These are phyloP conservation scores for Curvularia verruculosa DNA, from an alignment of 2,329 filamentous ascomycete genomes.

Conservation along the genomic window DNA sequence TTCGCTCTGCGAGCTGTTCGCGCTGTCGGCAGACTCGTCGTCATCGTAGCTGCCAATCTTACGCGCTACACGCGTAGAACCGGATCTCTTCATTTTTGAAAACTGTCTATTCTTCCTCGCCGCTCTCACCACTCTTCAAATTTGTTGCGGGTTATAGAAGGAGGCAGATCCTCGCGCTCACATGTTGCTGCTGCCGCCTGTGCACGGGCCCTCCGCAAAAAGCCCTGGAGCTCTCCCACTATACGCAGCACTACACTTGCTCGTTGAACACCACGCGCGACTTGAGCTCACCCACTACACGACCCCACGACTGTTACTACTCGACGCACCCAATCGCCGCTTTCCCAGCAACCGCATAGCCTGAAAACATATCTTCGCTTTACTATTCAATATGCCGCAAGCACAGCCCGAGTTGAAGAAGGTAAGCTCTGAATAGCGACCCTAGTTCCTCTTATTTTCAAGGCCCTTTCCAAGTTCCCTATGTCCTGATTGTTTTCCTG, in stretches of 20 bases:
- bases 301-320: constrained; percentile 8
- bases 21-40: constrained; percentile 37
- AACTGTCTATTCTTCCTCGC: neutral
- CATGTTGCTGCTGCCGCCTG: constrained; percentile 18
- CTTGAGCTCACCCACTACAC: constrained; percentile 8
- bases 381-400: constrained; percentile 79
- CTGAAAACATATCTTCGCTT: constrained; percentile 5
- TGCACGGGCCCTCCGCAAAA: constrained; percentile 25
- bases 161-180: constrained; percentile 13
- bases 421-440: constrained; percentile 58
- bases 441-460: neutral
- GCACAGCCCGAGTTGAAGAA: constrained; percentile 99
- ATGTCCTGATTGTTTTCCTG: neutral
- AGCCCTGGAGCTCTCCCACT: constrained; percentile 32
- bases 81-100: constrained; percentile 61
- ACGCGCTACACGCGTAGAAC: constrained; percentile 70
- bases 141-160: neutral
- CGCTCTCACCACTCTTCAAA: neutral
- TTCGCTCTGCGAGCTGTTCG: constrained; percentile 40
- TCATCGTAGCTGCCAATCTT: constrained; percentile 77
- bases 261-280: constrained; percentile 21
- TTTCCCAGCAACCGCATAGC: neutral
- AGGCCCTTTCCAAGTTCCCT: neutral
- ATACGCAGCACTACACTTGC: constrained; percentile 15
- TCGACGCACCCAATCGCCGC: neutral